Base-by-base conservation (phyloP, 169 alveolate genomes). In the Cryptosporidium sp. region DNA sequence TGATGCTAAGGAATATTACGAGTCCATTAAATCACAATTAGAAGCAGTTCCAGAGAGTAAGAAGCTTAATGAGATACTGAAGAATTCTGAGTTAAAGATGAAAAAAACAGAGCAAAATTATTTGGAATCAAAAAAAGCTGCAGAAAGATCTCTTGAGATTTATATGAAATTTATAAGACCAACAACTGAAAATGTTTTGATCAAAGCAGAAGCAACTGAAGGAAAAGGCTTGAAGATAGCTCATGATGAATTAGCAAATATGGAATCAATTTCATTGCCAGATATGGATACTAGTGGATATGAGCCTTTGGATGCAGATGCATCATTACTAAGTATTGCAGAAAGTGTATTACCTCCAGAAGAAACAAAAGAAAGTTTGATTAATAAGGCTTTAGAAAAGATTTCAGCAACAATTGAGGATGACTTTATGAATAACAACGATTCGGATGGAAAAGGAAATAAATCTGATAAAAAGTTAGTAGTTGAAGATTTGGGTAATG, bases 281-380 rank as follows among this genome's bases (percentile, higher is more conserved):
- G 89, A 80, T 65, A 80, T 80, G 89, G 89, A 80, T 80, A 65
- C 42, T 37, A 80, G 89, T 42, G 67, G 60, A 7, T 80, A 80
- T 65, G 89, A 80, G 35, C 89, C 89, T 26, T 48, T 80, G 35
- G 75, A 80, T 39, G 75, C 68, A 26, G 89, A 80, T 65, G 89
- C 73, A 26, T 80, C 89, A 39, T 42, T 80, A 18, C 8, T 80
- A 61, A 80, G 89, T 31, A 62, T 80, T 58, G 89, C 69, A 9
- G 89, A 80, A 23, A 80, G 89, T 18, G 39, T 65, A 14, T 31
- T 65, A 21, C 75, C 62, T 37, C 48, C 60, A n/a, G 89, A 80
- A 29, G 89, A 80, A 18, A 62, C 89, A 21, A 60, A 65, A 26
- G 89, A 80, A 33, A 31, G 53, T 31, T 42, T 37, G 31, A 60